A percentile compares a stretch with the other conserved stretches of the same genome.
phyloP scores from a whole-genome alignment of 1,284 basidiomycete genomes.

The Sporisorium sorghi region DNA sequence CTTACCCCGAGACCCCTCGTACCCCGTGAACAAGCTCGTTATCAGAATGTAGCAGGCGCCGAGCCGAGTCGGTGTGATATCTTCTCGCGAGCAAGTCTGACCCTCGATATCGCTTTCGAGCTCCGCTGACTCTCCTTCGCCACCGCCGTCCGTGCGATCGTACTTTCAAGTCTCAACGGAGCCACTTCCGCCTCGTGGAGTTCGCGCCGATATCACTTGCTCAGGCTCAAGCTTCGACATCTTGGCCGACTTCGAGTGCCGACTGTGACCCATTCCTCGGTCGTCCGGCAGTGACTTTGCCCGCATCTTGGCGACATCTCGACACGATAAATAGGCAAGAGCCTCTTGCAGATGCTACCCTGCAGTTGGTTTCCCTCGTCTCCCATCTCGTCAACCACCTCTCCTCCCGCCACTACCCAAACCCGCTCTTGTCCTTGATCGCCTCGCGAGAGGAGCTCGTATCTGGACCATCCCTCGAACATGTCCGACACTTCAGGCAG shows the following conservation, averaged over 20 bases:
- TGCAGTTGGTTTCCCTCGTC: not conserved
- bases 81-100: not conserved
- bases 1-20: not conserved
- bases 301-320: not conserved
- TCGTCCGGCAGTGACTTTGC: not conserved
- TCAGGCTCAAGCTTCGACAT: not conserved
- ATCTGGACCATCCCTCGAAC: not conserved
- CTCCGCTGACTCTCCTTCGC: not conserved
- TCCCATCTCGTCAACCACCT: not conserved
- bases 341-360: not conserved
- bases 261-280: too few species aligned
- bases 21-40: not conserved
- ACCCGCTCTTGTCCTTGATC: not conserved
- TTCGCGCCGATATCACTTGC: not conserved
- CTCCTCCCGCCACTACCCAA: not conserved
- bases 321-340: not conserved
- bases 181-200: not conserved
- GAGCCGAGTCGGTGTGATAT: not conserved
- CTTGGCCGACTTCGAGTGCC: not conserved
- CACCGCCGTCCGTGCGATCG: too few species aligned
- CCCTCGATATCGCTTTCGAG: not conserved
- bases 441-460: not conserved
- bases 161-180: not conserved
- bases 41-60: not conserved
- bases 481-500: constrained; percentile 25